Evolutionary conservation across 2,329 filamentous ascomycete species (phyloP), one percentile per base, ranked within the genome.

Genomic region (Ceratocystis huliohia): DNA sequence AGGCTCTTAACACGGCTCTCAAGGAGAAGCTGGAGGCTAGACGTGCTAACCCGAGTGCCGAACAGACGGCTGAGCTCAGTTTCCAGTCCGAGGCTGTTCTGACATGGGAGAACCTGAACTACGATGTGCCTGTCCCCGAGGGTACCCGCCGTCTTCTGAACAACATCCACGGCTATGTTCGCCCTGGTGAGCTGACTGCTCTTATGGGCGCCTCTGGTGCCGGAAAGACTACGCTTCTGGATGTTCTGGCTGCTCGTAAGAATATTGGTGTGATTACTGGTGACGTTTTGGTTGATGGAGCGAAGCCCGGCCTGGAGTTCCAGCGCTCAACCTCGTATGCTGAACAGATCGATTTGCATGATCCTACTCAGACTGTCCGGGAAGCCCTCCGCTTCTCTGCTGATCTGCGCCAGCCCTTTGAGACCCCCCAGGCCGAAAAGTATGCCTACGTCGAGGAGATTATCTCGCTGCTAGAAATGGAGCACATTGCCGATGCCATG

Each of bases 81-180:
- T 84, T 86, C 67, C 76, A 79, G 2, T 86, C 84, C 0, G 80
- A 81, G 70, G 84, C 85, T 45, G 79, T 91, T n/a, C 80, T 96
- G 68, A 96, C 91, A 0, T 96, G 91, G 88, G 88, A 93, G 73
- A 80, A 88, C 69, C 84, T 96, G 68, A 89, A 87, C 72, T 96
- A 96, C 73, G 84, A 87, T 67, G 84, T 88, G 0, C 84, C 84
- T 0, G 80, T 84, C 2, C 78, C 82, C 0, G 81, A 79, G 3
- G 83, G 82, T 1, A 81, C 78, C 3, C 78, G 82, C 8, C 79
- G 81, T 3, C 78, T 86, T 5, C 79, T 86, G 1, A 79, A 80
- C 72, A 76, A 78, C 50, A 76, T 84, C 1, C 82, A 77, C 66
- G 91, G 86, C 1, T 93, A 87, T 70, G 88, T 91, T 63, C 85